phyloP scores from a whole-genome alignment of 371 early-diverging fungal species.

The Mortierella sp. region DNA sequence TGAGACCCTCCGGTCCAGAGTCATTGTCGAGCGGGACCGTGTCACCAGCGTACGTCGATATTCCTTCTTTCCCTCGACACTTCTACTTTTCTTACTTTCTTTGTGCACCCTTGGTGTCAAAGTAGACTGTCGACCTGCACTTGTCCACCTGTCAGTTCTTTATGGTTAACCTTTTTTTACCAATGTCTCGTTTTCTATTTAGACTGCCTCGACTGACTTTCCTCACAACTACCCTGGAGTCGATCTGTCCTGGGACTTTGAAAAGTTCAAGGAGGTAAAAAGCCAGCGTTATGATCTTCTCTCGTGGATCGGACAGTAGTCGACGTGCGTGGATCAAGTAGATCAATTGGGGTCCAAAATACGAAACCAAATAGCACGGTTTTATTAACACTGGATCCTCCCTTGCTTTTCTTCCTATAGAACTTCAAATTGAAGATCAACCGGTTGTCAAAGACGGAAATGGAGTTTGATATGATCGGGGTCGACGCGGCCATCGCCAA shows the following conservation, averaged over 20 bases:
- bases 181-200: too few relatives aligned
- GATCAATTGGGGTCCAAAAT: too few relatives aligned
- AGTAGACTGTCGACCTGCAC: background rate
- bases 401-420: conserved; percentile 45
- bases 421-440: conserved; percentile 78
- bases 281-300: too few relatives aligned
- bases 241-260: conserved; percentile 67
- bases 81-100: conserved; percentile 63
- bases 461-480: conserved; percentile 97
- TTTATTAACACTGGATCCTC: background rate
- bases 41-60: conserved; percentile 65
- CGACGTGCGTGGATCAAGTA: too few relatives aligned
- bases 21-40: conserved; percentile 71
- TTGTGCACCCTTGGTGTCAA: background rate
- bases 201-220: conserved; percentile 77
- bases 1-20: conserved; percentile 66
- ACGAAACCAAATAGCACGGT: background rate
- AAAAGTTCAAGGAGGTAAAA: conserved; percentile 74
- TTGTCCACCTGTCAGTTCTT: background rate
- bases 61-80: conserved; percentile 57
- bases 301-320: too few relatives aligned
- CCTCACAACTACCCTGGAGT: conserved; percentile 75
- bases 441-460: conserved; percentile 73
- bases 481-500: conserved; percentile 97
- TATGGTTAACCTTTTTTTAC: background rate